Conservation (phyloP, 2,329 filamentous ascomycete species). For the Colletotrichum paranaense region DNA sequence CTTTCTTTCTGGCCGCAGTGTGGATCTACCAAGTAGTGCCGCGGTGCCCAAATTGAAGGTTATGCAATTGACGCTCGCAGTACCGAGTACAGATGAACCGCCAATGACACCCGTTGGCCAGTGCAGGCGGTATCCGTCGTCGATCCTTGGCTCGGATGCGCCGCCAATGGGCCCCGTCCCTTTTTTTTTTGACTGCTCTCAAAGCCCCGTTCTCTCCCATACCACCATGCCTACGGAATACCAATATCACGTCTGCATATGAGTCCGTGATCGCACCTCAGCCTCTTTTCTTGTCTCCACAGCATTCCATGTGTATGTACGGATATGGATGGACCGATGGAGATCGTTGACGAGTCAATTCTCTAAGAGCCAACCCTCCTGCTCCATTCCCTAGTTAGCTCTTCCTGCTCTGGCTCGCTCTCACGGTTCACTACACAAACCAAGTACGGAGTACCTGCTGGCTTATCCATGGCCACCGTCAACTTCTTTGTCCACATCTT, state of each 20-base stretch:
- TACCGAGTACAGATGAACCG: background rate
- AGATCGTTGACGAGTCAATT: background rate
- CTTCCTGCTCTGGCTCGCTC: background rate
- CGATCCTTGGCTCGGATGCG: constrained; percentile 31
- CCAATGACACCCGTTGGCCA: constrained; percentile 12
- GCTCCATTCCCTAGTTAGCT: background rate
- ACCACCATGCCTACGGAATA: too few relatives aligned
- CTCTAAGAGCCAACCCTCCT: background rate
- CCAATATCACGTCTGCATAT: constrained; percentile 17
- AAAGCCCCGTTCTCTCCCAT: constrained; percentile 12
- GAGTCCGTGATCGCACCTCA: background rate
- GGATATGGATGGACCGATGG: background rate
- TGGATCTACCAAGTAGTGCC: background rate
- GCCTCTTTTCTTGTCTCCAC: background rate
- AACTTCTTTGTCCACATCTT: background rate
- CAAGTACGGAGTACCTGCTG: background rate
- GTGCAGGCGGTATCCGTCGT: constrained; percentile 26
- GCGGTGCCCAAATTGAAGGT: background rate
- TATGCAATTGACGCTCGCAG: constrained; percentile 11
- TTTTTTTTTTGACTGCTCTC: background rate
- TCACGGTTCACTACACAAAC: background rate
- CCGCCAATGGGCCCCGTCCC: background rate
- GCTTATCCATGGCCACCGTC: background rate
- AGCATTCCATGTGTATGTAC: background rate
- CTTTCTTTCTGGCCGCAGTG: background rate